Percentiles rank a stretch among this genome's conserved stretches.
Evolutionary conservation across 2,329 filamentous ascomycete species (phyloP).

Genomic region (Cladobotryum mycophilum): DNA sequence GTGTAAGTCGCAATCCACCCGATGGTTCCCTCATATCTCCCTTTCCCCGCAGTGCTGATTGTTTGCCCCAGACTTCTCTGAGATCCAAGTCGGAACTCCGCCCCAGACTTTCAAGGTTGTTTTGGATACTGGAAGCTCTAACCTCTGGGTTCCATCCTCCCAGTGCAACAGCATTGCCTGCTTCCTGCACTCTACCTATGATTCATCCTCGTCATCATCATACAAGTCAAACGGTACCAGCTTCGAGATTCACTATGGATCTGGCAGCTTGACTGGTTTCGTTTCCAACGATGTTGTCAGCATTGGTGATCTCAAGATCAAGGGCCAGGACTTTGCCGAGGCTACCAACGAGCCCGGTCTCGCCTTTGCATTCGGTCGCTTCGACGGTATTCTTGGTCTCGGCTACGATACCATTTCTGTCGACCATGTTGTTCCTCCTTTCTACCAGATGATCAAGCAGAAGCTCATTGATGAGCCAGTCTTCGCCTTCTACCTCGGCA

Average conservation of each 20-base stretch:
- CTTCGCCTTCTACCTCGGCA: constrained; percentile 93
- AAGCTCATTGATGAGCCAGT: constrained; percentile 83
- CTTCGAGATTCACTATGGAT: constrained; percentile 94
- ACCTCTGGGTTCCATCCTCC: constrained; percentile 93
- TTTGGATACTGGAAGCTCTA: constrained; percentile 96
- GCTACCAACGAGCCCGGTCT: constrained; percentile 92
- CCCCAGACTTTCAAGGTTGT: constrained; percentile 97
- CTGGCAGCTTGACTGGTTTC: constrained; percentile 87
- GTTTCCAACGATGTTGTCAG: constrained; percentile 80
- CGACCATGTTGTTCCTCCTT: constrained; percentile 87
- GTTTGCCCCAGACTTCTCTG: constrained; percentile 72
- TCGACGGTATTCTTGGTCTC: constrained; percentile 93
- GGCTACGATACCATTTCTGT: constrained; percentile 97
- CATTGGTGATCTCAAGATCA: constrained; percentile 84
- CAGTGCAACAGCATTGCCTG: constrained; percentile 94
- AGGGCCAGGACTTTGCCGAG: constrained; percentile 92
- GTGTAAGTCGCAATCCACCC: constrained; percentile 55
- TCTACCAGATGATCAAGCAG: constrained; percentile 94
- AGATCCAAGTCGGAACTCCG: constrained; percentile 87
- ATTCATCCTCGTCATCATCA: constrained; percentile 79
- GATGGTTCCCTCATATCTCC: not conserved
- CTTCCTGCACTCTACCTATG: constrained; percentile 96
- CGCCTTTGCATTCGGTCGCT: constrained; percentile 94
- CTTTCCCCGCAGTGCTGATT: not conserved
- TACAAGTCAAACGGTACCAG: constrained; percentile 90